These are phyloP conservation scores for Umbelopsis sp. DNA, from an alignment of 192 early-diverging fungal genomes.

Conservation along the genomic window DNA sequence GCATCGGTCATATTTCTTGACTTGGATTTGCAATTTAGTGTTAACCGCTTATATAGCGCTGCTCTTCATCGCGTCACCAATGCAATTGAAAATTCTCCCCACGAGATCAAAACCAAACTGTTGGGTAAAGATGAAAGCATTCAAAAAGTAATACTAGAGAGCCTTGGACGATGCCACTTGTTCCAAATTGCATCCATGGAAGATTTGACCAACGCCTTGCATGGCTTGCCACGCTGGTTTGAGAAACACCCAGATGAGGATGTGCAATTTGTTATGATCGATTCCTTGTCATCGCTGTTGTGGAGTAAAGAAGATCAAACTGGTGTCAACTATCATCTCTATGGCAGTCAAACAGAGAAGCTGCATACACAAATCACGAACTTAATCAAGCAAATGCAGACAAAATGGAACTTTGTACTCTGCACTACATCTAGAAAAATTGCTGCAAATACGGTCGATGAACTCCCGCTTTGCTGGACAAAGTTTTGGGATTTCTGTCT, in stretches of 20 bases:
- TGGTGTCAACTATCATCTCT: neutral
- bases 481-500: conserved; percentile 2
- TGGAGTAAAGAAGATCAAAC: neutral
- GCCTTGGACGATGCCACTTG: neutral
- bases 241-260: conserved; percentile 1
- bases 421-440: conserved; percentile 14
- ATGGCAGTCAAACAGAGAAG: neutral
- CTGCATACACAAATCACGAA: neutral
- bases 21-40: conserved; percentile 3
- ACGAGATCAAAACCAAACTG: neutral
- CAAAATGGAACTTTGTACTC: conserved; percentile 17
- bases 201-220: neutral
- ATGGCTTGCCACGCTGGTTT: neutral
- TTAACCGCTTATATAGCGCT: neutral
- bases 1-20: neutral
- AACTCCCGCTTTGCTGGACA: conserved; percentile 6
- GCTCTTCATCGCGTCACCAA: neutral
- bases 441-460: neutral
- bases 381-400: neutral
- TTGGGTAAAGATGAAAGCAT: neutral
- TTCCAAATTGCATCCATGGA: neutral
- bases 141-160: neutral
- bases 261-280: conserved; percentile 1
- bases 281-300: neutral
- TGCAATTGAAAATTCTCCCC: neutral